These are phyloP conservation scores for Quillaja saponaria DNA, from an alignment of 306 rosid genomes.

Conservation along the genomic window DNA sequence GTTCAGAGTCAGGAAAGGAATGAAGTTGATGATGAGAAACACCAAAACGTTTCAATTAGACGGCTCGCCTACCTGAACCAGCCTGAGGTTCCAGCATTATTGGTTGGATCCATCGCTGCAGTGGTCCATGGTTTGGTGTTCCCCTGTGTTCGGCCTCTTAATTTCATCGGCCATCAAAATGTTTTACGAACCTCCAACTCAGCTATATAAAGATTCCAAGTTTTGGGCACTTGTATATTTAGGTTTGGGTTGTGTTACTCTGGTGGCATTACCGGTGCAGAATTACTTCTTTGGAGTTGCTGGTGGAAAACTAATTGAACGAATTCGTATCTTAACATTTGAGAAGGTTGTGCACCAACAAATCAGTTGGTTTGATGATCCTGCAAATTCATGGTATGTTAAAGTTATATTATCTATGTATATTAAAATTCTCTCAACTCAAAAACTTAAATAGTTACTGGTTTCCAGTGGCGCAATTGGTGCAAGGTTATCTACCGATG, in stretches of 20 bases:
- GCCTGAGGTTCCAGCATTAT: constrained; percentile 61
- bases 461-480: constrained; percentile 71
- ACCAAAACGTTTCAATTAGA: constrained; percentile 40
- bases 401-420: neutral
- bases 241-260: constrained; percentile 50
- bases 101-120: constrained; percentile 71
- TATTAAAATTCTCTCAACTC: constrained; percentile 4
- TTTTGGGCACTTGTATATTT: constrained; percentile 63
- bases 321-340: constrained; percentile 74
- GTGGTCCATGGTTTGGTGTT: constrained; percentile 56
- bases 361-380: constrained; percentile 85
- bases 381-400: constrained; percentile 78
- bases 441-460: constrained; percentile 3
- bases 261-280: constrained; percentile 44
- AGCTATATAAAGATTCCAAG: constrained; percentile 56
- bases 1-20: constrained; percentile 6
- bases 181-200: constrained; percentile 60
- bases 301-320: constrained; percentile 73
- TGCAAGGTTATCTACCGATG: constrained; percentile 85
- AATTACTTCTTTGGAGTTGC: constrained; percentile 72
- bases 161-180: constrained; percentile 61
- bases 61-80: constrained; percentile 65
- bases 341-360: constrained; percentile 79
- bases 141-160: constrained; percentile 70
- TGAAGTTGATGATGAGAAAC: constrained; percentile 16